phyloP scores from a whole-genome alignment of 768 basidiomycete species.

The Leccinum uliginosum region DNA sequence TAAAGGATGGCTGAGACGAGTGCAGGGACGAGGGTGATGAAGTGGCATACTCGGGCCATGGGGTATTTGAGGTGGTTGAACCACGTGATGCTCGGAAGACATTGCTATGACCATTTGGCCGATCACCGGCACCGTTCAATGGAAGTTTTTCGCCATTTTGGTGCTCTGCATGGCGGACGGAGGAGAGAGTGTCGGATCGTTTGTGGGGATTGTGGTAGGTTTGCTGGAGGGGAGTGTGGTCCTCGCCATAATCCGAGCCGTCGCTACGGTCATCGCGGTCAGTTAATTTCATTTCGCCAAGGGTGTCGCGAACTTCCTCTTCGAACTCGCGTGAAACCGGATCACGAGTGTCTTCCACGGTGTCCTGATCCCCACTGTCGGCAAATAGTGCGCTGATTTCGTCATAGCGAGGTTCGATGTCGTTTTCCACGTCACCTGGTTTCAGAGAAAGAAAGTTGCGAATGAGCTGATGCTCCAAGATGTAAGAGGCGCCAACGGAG shows the following conservation, averaged over 20 bases:
- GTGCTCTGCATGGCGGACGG: constrained; percentile 33
- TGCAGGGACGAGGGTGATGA: constrained; percentile 47
- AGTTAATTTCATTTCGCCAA: constrained; percentile 46
- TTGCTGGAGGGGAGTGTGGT: constrained; percentile 29
- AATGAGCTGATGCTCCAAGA: constrained; percentile 76
- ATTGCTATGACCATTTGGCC: constrained; percentile 21
- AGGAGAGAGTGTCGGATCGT: constrained; percentile 47
- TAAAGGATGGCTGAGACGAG: constrained; percentile 49
- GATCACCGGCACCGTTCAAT: constrained; percentile 22
- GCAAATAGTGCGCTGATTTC: constrained; percentile 55
- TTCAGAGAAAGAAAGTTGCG: constrained; percentile 80
- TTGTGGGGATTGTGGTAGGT: constrained; percentile 40
- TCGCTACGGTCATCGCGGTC: constrained; percentile 50
- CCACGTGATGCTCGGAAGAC: constrained; percentile 27
- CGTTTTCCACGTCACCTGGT: constrained; percentile 79
- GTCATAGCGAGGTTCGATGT: constrained; percentile 53
- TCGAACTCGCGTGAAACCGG: constrained; percentile 34
- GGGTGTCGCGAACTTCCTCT: constrained; percentile 44
- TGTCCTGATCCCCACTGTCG: constrained; percentile 32
- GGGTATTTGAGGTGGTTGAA: constrained; percentile 25
- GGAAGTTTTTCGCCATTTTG: constrained; percentile 29
- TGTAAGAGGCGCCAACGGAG: constrained; percentile 62
- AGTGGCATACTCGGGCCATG: constrained; percentile 27
- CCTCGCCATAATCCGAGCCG: constrained; percentile 65
- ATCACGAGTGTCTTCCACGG: constrained; percentile 28